Percentiles rank a stretch among this genome's conserved stretches.
Evolutionary conservation across 176 grass and related monocot genomes (phyloP).

Genomic region (Raddia distichophylla): DNA sequence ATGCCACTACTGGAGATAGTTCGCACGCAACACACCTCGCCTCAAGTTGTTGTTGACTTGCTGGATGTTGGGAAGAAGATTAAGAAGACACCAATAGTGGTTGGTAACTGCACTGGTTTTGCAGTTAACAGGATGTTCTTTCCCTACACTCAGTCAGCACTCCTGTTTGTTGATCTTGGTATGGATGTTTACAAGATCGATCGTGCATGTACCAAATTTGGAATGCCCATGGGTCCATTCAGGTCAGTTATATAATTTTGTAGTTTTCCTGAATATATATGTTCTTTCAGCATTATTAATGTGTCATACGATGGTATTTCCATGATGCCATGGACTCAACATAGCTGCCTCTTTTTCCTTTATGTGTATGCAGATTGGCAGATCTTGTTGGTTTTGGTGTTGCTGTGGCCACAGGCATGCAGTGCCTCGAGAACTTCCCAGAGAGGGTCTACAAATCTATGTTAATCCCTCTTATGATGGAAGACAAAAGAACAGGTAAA

Average conservation of each 20-base stretch:
- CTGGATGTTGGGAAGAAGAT: slow-evolving; percentile 89
- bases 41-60: slow-evolving; percentile 86
- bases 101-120: slow-evolving; percentile 85
- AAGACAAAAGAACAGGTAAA: slow-evolving; percentile 80
- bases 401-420: slow-evolving; percentile 77
- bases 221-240: slow-evolving; percentile 99
- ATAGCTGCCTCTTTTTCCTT: slow-evolving; percentile 6
- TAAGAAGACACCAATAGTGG: slow-evolving; percentile 89
- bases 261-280: background rate
- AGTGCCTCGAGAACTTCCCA: slow-evolving; percentile 82
- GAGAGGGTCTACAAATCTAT: slow-evolving; percentile 92
- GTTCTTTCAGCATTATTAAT: slow-evolving; percentile 6
- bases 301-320: slow-evolving; percentile 4
- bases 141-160: slow-evolving; percentile 84
- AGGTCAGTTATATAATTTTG: slow-evolving; percentile 54
- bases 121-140: slow-evolving; percentile 99
- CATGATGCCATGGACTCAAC: slow-evolving; percentile 7
- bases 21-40: slow-evolving; percentile 65
- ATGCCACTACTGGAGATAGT: slow-evolving; percentile 98
- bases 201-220: slow-evolving; percentile 84
- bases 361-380: slow-evolving; percentile 59
- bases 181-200: slow-evolving; percentile 95
- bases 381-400: slow-evolving; percentile 93
- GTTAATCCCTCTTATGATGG: slow-evolving; percentile 84
- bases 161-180: slow-evolving; percentile 77